These are phyloP conservation scores for Picea engelmannii DNA, from an alignment of 83 land plant genomes.

Conservation along the genomic window DNA sequence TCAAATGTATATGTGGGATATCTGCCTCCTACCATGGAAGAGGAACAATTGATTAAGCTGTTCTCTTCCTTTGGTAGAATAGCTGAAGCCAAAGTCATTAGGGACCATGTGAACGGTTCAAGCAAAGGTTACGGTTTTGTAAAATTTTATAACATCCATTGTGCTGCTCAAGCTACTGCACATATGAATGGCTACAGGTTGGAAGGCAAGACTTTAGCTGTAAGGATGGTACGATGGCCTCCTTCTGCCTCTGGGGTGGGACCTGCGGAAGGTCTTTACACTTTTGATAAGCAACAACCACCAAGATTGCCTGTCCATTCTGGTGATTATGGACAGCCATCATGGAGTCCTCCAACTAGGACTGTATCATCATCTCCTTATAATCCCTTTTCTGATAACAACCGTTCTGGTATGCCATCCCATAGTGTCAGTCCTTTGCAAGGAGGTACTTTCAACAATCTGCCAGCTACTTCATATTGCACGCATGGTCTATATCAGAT, in stretches of 20 bases:
- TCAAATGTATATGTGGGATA: constrained; percentile 85
- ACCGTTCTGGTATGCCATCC: background rate
- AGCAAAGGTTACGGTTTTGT: constrained; percentile 96
- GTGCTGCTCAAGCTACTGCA: constrained; percentile 70
- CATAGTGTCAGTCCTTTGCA: background rate
- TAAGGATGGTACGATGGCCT: constrained; percentile 82
- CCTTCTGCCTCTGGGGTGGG: constrained; percentile 62
- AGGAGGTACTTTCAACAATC: background rate
- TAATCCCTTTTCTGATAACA: constrained; percentile 4
- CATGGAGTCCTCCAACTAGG: background rate
- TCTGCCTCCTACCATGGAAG: constrained; percentile 72
- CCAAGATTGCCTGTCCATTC: too few relatives aligned
- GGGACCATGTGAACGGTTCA: constrained; percentile 63
- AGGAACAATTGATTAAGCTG: constrained; percentile 66
- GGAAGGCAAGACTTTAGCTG: constrained; percentile 73
- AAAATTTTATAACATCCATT: constrained; percentile 62
- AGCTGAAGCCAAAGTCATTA: constrained; percentile 74
- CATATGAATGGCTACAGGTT: constrained; percentile 77
- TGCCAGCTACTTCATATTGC: background rate
- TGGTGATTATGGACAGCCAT: too few relatives aligned
- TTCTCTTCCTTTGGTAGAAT: constrained; percentile 78
- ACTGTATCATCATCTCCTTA: background rate
- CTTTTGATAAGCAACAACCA: background rate
- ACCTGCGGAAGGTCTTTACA: constrained; percentile 27
- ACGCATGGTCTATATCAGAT: constrained; percentile 1